Base-by-base conservation (phyloP, 805 yeast genomes). In the Candida vaughaniae region DNA sequence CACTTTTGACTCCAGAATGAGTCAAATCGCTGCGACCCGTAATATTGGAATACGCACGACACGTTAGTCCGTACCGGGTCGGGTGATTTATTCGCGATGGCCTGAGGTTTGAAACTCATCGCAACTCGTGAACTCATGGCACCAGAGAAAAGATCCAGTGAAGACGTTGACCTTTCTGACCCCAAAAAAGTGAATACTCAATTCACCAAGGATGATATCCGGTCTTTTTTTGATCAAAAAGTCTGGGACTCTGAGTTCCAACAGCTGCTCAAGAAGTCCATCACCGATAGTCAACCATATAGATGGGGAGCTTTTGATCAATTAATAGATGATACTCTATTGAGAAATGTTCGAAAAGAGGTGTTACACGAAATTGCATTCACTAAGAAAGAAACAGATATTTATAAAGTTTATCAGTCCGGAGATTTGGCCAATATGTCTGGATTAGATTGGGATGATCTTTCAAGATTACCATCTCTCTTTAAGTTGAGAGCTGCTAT, bases 381-480 rank as follows among this genome's bases (percentile, higher is more conserved):
- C 69, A 89, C 98, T 7, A 79, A 82, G 49, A 93, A 95, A 60
- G 99, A 95, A 60, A 93, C 99, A 0, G 99, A 93, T 56, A 93
- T 93, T 45, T 93, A 93, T 62, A 90, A 87, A 58, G 95, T 91
- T 20, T 80, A 64, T 64, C 97, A 82, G 68, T 85, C 78, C 64
- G 99, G 83, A 56, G 96, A 88, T 61, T 73, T 93, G 48, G 96
- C 96, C 28, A 95, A 93, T 57, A 63, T 93, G 29, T 84, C 93
- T 0, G 96, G 96, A 1, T 69, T 93, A 43, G 77, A 88, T 44
- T 73, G 81, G 70, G 77, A 79, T 38, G 95, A 91, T 56, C 62
- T 85, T 16, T 71, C 80, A 5, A 69, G 85, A 49, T 66, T 93
- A 35, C 89, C 95, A 5, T 80, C 84, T 7, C 59, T 95, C 31